Percentiles rank a stretch among this genome's conserved stretches.
Evolutionary conservation across 345 rosid species (phyloP).

Genomic region (Linum usitatissimum): DNA sequence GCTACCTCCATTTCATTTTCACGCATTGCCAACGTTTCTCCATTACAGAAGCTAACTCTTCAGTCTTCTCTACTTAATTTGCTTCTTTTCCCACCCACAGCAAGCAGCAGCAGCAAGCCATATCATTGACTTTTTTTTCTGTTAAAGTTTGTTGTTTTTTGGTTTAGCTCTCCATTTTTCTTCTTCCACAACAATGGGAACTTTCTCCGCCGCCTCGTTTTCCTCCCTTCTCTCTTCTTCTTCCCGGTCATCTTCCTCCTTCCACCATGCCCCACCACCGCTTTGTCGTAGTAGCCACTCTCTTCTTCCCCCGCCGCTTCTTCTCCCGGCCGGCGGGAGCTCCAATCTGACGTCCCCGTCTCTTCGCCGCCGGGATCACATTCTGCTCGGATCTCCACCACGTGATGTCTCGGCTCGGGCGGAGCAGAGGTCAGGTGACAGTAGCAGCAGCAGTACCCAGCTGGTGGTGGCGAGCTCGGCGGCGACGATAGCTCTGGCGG

Average conservation of each 20-base stretch:
- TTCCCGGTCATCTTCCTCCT: neutral
- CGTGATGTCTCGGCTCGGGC: constrained; percentile 24
- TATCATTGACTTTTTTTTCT: no score
- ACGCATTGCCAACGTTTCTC: neutral
- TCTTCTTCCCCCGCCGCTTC: constrained; percentile 1
- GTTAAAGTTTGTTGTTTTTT: no score
- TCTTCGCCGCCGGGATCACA: constrained; percentile 6
- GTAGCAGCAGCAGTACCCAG: constrained; percentile 14
- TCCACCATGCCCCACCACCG: constrained; percentile 2
- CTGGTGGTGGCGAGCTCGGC: constrained; percentile 35
- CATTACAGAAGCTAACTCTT: neutral
- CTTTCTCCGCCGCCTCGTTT: constrained; percentile 8
- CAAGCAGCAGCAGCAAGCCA: neutral
- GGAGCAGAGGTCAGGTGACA: neutral
- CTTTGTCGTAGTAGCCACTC: no score
- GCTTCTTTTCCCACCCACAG: constrained; percentile 6
- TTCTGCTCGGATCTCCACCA: constrained; percentile 3
- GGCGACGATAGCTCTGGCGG: constrained; percentile 36
- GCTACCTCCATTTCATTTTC: neutral
- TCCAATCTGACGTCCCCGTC: neutral
- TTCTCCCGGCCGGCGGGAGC: neutral
- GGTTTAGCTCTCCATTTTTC: neutral
- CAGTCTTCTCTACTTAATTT: neutral
- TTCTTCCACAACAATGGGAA: constrained; percentile 10
- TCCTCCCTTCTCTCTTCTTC: neutral